Evolutionary conservation across 441 rosid species (phyloP).

Genomic region (Mallotus repandus): DNA sequence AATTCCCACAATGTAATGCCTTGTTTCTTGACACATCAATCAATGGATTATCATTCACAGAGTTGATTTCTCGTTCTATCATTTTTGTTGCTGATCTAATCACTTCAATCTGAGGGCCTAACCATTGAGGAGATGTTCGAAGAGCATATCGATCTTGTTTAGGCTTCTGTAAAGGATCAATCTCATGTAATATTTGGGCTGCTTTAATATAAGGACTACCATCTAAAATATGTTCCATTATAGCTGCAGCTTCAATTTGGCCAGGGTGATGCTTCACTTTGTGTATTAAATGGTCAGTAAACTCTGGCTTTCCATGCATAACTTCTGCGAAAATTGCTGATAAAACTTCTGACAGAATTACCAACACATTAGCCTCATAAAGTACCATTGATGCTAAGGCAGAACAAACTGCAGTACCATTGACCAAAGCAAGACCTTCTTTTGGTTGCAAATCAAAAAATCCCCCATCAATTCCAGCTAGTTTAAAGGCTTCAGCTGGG

Average conservation of each 20-base stretch:
- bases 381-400: slow-evolving; percentile 49
- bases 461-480: slow-evolving; percentile 38
- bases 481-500: slow-evolving; percentile 39
- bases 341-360: slow-evolving; percentile 41
- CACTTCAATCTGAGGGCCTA: slow-evolving; percentile 68
- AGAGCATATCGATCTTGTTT: slow-evolving; percentile 69
- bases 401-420: slow-evolving; percentile 55
- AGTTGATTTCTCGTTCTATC: slow-evolving; percentile 68
- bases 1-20: slow-evolving; percentile 80
- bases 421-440: slow-evolving; percentile 51
- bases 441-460: slow-evolving; percentile 56
- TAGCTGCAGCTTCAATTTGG: slow-evolving; percentile 60
- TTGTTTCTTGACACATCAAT: slow-evolving; percentile 64
- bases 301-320: slow-evolving; percentile 59
- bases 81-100: slow-evolving; percentile 54
- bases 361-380: slow-evolving; percentile 43
- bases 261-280: slow-evolving; percentile 64
- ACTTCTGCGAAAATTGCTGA: slow-evolving; percentile 56
- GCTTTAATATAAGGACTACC: slow-evolving; percentile 56
- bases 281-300: slow-evolving; percentile 56
- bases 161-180: slow-evolving; percentile 61
- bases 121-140: slow-evolving; percentile 72
- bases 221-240: slow-evolving; percentile 59
- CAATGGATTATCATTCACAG: slow-evolving; percentile 72
- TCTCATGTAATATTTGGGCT: slow-evolving; percentile 49